Conservation (phyloP, 148 eudicot genomes). For the Simmondsia chinensis region DNA sequence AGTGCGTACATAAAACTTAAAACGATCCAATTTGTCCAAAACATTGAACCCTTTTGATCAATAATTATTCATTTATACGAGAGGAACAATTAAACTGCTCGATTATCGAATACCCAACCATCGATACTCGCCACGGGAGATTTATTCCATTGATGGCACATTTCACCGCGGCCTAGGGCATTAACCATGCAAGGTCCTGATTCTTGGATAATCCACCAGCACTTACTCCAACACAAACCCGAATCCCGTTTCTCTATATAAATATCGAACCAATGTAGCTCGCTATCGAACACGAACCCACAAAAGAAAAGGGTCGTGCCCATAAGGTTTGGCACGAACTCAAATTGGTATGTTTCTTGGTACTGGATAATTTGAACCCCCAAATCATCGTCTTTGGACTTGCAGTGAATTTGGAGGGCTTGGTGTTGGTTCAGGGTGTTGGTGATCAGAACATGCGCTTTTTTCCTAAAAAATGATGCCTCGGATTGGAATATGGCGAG, state of each 20-base stretch:
- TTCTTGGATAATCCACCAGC: background rate
- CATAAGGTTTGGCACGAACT: background rate
- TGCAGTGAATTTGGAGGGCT: constrained; percentile 8
- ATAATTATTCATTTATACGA: too few species aligned
- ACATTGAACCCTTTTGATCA: too few species aligned
- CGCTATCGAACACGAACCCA: background rate
- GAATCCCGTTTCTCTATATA: background rate
- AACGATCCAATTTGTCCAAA: too few species aligned
- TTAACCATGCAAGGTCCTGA: constrained; percentile 3
- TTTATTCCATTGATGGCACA: too few species aligned
- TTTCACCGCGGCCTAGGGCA: too few species aligned
- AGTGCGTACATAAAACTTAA: too few species aligned
- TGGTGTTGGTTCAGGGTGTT: background rate
- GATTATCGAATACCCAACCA: too few species aligned
- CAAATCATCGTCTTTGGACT: constrained; percentile 5
- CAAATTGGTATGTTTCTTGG: background rate
- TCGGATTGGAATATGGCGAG: too few species aligned
- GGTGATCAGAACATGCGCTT: background rate
- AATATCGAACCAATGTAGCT: constrained; percentile 2
- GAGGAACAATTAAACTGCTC: too few species aligned
- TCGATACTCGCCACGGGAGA: too few species aligned
- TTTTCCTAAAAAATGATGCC: too few species aligned
- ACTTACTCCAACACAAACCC: background rate
- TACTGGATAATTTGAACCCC: background rate
- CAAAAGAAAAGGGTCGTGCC: constrained; percentile 6